Evolutionary conservation across 2,329 filamentous ascomycete species (phyloP).

Genomic region (Colletotrichum tamarilloi): DNA sequence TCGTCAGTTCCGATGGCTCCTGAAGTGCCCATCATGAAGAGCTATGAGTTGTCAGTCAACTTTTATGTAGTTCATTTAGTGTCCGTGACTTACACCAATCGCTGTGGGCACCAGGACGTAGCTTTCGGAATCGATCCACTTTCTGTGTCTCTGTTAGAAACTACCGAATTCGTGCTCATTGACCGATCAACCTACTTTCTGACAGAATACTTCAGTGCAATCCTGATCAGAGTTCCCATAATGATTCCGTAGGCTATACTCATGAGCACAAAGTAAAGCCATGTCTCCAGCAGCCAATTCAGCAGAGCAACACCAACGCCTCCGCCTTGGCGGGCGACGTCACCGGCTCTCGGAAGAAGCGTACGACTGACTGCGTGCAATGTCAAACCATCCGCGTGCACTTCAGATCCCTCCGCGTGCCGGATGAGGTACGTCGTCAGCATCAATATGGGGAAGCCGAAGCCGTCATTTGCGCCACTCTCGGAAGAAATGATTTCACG

Average conservation of each 20-base stretch:
- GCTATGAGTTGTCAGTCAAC: conserved; percentile 42
- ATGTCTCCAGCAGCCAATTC: conserved; percentile 70
- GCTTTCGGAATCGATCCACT: conserved; percentile 67
- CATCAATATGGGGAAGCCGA: conserved; percentile 71
- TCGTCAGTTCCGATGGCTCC: conserved; percentile 69
- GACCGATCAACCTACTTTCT: conserved; percentile 39
- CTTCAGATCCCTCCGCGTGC: conserved; percentile 55
- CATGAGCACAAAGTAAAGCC: conserved; percentile 68
- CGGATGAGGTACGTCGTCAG: conserved; percentile 67
- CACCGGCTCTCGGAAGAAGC: conserved; percentile 39
- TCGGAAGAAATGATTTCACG: conserved; percentile 72
- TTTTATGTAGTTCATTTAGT: neutral
- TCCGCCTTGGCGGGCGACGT: conserved; percentile 62
- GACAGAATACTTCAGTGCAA: conserved; percentile 57
- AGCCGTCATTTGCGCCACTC: conserved; percentile 71
- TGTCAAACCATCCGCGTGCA: neutral
- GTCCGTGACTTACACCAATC: conserved; percentile 52
- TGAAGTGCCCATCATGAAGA: conserved; percentile 68
- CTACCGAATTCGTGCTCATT: too few species aligned
- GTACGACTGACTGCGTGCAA: neutral
- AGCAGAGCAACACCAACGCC: conserved; percentile 63
- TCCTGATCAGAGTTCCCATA: conserved; percentile 59
- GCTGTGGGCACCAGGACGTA: conserved; percentile 64
- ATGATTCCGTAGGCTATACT: conserved; percentile 63
- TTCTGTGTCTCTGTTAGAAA: conserved; percentile 42